Conservation (phyloP, 371 early-diverging fungal species). For the Massospora cicadina region DNA sequence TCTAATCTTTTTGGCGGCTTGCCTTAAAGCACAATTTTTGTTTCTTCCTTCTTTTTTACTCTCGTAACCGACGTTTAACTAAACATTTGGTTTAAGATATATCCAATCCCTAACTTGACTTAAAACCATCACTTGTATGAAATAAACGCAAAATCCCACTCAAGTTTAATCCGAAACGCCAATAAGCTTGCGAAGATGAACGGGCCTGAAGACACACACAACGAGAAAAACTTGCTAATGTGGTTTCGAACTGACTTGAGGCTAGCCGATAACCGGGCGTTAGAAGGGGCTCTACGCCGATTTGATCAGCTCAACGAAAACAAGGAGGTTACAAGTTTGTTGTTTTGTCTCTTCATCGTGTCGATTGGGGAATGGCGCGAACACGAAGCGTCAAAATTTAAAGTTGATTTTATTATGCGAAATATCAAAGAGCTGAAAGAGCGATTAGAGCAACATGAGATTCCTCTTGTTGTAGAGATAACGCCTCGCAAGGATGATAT, state of each 20-base stretch:
- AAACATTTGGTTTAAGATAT: too few species aligned
- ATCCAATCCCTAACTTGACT: too few species aligned
- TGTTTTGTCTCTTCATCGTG: slow-evolving; percentile 24
- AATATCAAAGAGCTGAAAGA: slow-evolving; percentile 20
- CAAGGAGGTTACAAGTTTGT: slow-evolving; percentile 1
- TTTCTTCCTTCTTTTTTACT: too few species aligned
- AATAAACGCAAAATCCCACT: too few species aligned
- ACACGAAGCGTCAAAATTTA: slow-evolving; percentile 30
- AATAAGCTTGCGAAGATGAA: too few species aligned
- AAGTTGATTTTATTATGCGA: slow-evolving; percentile 31
- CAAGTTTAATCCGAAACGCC: too few species aligned
- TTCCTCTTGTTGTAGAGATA: slow-evolving; percentile 26
- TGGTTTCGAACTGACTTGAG: slow-evolving; percentile 33
- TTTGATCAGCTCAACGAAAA: background rate
- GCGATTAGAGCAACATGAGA: slow-evolving; percentile 18
- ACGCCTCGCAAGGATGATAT: slow-evolving; percentile 15
- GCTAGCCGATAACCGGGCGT: slow-evolving; percentile 24
- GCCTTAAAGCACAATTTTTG: too few species aligned
- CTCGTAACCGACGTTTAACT: too few species aligned
- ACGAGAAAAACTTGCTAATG: slow-evolving; percentile 16
- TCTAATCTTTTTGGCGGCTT: too few species aligned
- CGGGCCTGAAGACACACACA: too few species aligned
- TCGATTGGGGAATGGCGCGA: slow-evolving; percentile 27
- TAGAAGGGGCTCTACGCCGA: slow-evolving; percentile 17
- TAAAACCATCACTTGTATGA: too few species aligned